Percentiles rank a stretch among this genome's conserved stretches.
phyloP scores from a whole-genome alignment of 1,139 yeast species.

The Meyerozyma elateridarum region DNA sequence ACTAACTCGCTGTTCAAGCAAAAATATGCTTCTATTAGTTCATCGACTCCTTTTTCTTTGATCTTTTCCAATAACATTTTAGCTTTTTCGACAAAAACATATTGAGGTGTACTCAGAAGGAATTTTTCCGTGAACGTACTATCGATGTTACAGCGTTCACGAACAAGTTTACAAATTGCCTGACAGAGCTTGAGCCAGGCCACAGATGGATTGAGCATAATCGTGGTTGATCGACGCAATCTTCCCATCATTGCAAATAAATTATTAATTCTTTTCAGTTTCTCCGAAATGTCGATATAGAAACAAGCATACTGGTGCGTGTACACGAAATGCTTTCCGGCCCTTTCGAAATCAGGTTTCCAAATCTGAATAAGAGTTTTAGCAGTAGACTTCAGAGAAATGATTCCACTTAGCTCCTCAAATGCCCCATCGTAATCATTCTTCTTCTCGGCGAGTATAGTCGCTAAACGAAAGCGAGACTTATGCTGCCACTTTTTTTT shows the following conservation, averaged over 20 bases:
- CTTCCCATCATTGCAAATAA: slow-evolving; percentile 62
- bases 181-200: slow-evolving; percentile 64
- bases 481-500: slow-evolving; percentile 92
- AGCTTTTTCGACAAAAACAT: slow-evolving; percentile 41
- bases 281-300: slow-evolving; percentile 52
- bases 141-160: slow-evolving; percentile 42
- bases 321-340: slow-evolving; percentile 88
- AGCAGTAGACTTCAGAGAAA: slow-evolving; percentile 62
- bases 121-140: slow-evolving; percentile 50
- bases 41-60: slow-evolving; percentile 26
- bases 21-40: slow-evolving; percentile 26
- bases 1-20: slow-evolving; percentile 49
- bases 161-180: slow-evolving; percentile 43
- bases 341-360: slow-evolving; percentile 89
- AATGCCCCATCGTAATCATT: slow-evolving; percentile 51
- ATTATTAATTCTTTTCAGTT: slow-evolving; percentile 52
- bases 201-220: slow-evolving; percentile 57
- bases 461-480: slow-evolving; percentile 73
- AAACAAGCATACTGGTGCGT: slow-evolving; percentile 66
- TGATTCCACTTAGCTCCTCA: slow-evolving; percentile 57
- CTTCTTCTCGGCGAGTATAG: slow-evolving; percentile 52
- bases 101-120: slow-evolving; percentile 42
- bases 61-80: slow-evolving; percentile 28
- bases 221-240: slow-evolving; percentile 69
- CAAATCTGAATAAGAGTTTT: slow-evolving; percentile 80